Evolutionary conservation across 257 asterid genomes (phyloP).

Genomic region (Vinca minor): DNA sequence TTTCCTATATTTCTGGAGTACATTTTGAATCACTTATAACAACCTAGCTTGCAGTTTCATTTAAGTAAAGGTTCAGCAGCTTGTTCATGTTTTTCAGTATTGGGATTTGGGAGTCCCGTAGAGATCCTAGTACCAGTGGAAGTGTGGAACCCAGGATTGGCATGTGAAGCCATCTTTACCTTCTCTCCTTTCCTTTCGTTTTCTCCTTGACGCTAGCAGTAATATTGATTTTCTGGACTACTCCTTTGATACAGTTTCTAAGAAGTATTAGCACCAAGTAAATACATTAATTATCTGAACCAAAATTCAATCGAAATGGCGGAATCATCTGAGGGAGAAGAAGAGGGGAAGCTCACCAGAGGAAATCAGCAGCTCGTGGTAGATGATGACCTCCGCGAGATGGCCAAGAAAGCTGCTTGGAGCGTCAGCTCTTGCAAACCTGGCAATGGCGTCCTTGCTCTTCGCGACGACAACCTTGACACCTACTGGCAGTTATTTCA

Average conservation of each 20-base stretch:
- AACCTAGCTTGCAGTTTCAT: too few relatives aligned
- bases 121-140: too few relatives aligned
- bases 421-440: slow-evolving; percentile 96
- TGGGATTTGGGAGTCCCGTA: too few relatives aligned
- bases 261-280: background rate
- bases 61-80: too few relatives aligned
- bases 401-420: slow-evolving; percentile 94
- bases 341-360: slow-evolving; percentile 73
- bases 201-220: too few relatives aligned
- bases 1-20: too few relatives aligned
- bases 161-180: too few relatives aligned
- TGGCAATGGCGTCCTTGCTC: slow-evolving; percentile 68
- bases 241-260: background rate
- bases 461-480: slow-evolving; percentile 86
- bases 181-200: too few relatives aligned
- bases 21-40: too few relatives aligned
- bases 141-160: too few relatives aligned
- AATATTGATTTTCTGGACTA: too few relatives aligned
- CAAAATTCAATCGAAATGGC: slow-evolving; percentile 38
- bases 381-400: slow-evolving; percentile 77
- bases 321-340: slow-evolving; percentile 82
- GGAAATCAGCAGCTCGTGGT: slow-evolving; percentile 56
- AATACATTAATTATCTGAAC: background rate
- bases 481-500: slow-evolving; percentile 78
- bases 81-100: too few relatives aligned